A percentile compares a stretch with the other conserved stretches of the same genome.
phyloP scores from a whole-genome alignment of 257 asterid genomes.

The Paraleonurus japonicus region DNA sequence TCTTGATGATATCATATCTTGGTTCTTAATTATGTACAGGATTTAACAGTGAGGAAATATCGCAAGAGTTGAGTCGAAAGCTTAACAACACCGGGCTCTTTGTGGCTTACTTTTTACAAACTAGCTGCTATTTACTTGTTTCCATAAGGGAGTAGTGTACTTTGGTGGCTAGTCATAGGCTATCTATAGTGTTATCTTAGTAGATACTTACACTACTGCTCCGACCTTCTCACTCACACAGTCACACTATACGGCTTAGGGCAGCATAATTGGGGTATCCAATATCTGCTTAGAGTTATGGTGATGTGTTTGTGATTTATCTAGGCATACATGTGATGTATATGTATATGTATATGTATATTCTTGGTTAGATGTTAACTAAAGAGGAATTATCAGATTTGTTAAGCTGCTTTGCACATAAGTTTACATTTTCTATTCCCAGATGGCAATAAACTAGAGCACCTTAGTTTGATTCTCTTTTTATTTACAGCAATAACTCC shows the following conservation, averaged over 20 bases:
- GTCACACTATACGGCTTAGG: neutral
- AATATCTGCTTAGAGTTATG: neutral
- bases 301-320: neutral
- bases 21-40: neutral
- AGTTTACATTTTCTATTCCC: neutral
- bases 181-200: neutral
- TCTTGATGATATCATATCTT: neutral
- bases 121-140: neutral
- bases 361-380: neutral
- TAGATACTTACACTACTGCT: neutral
- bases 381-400: neutral
- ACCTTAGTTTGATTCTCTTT: neutral
- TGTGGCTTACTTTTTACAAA: too few relatives aligned
- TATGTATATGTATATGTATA: neutral
- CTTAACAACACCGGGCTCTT: too few relatives aligned
- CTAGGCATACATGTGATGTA: neutral
- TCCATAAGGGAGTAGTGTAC: neutral
- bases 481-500: slow-evolving; percentile 5
- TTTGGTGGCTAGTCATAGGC: too few relatives aligned
- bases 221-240: neutral
- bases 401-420: neutral
- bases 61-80: too few relatives aligned
- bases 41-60: too few relatives aligned
- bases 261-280: neutral
- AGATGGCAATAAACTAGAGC: neutral